Conservation (phyloP, 176 grass and related monocot genomes). For the Guadua angustifolia region DNA sequence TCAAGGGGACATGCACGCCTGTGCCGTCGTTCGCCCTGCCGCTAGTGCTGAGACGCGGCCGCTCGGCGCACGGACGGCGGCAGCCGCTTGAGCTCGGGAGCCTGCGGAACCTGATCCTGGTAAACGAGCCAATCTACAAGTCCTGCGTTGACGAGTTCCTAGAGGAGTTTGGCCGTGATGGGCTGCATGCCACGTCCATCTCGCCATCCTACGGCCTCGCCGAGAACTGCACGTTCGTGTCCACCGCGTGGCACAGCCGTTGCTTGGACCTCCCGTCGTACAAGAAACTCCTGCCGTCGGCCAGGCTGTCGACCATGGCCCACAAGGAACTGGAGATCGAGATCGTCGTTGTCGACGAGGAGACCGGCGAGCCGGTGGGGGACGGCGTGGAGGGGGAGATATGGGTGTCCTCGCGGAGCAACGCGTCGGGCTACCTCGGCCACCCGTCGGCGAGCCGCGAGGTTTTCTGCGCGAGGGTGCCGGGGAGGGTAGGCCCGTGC, state of each 20-base stretch:
- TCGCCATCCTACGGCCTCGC: conserved; percentile 66
- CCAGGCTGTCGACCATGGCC: conserved; percentile 23
- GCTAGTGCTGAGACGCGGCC: conserved; percentile 44
- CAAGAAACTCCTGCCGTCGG: conserved; percentile 60
- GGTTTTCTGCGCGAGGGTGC: conserved; percentile 47
- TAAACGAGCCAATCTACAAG: conserved; percentile 66
- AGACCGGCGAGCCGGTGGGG: conserved; percentile 47
- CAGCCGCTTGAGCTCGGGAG: conserved; percentile 45
- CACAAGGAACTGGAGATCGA: conserved; percentile 42
- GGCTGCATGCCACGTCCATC: conserved; percentile 40
- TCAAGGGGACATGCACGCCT: conserved; percentile 61
- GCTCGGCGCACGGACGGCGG: background rate
- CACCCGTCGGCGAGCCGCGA: conserved; percentile 56
- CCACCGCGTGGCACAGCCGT: conserved; percentile 52
- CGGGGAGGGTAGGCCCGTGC: conserved; percentile 30
- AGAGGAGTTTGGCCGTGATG: conserved; percentile 24
- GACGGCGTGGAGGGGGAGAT: conserved; percentile 68
- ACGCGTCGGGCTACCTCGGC: conserved; percentile 63
- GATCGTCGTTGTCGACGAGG: conserved; percentile 56
- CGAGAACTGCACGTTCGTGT: conserved; percentile 75
- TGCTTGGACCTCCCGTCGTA: conserved; percentile 29
- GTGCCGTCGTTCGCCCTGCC: conserved; percentile 62
- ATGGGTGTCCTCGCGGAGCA: conserved; percentile 71
- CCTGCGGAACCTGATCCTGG: conserved; percentile 62
- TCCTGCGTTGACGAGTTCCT: conserved; percentile 55